These are phyloP conservation scores for Colletotrichum liaoningense DNA, from an alignment of 2,329 filamentous ascomycete species.

Conservation along the genomic window DNA sequence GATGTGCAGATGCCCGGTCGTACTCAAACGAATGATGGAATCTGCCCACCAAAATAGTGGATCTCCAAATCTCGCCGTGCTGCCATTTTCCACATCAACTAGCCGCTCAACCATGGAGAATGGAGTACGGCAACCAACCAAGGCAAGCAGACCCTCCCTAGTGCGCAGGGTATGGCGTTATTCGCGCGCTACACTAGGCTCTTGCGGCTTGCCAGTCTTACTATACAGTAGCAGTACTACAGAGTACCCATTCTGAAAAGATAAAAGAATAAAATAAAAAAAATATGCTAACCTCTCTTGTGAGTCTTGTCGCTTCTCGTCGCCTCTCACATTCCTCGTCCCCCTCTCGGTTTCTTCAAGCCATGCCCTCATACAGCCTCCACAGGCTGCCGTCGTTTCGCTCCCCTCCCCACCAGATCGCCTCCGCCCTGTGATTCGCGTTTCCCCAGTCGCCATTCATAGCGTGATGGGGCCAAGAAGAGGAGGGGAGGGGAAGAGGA, in stretches of 20 bases:
- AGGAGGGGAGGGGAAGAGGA: constrained; percentile 1
- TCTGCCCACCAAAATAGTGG: constrained; percentile 33
- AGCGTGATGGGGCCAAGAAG: constrained; percentile 29
- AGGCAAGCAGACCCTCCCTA: constrained; percentile 32
- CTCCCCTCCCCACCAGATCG: constrained; percentile 34
- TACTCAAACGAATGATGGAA: constrained; percentile 36
- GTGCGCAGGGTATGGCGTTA: constrained; percentile 34
- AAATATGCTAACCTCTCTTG: constrained; percentile 25
- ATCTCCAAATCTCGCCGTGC: constrained; percentile 35
- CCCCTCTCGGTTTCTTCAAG: constrained; percentile 24
- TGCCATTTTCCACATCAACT: constrained; percentile 35
- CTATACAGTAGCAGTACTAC: not conserved
- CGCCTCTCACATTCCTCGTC: not conserved
- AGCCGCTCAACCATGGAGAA: constrained; percentile 34
- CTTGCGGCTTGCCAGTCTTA: constrained; percentile 6
- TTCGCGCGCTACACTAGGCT: constrained; percentile 35
- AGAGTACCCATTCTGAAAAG: constrained; percentile 17
- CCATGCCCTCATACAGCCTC: constrained; percentile 21
- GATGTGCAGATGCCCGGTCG: constrained; percentile 32
- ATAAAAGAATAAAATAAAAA: not conserved
- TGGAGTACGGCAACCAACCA: constrained; percentile 32
- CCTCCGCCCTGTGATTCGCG: constrained; percentile 34
- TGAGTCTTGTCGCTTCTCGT: constrained; percentile 9
- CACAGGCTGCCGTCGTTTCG: constrained; percentile 31
- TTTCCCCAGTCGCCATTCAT: constrained; percentile 32